Evolutionary conservation across 1,139 yeast species (phyloP).

Genomic region (Sugiyamaella grinbergsii): DNA sequence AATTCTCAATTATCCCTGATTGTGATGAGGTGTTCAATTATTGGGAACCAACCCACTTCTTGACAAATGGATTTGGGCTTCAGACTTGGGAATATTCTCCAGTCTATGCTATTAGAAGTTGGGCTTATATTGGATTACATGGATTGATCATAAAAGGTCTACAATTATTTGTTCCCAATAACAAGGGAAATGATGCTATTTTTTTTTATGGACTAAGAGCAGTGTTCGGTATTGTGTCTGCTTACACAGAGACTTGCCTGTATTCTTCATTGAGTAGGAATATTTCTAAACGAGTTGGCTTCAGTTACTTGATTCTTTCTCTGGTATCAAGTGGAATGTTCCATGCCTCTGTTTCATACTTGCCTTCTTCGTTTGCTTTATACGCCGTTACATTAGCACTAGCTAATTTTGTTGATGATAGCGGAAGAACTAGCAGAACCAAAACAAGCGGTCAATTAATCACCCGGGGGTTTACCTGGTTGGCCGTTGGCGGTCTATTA

Average conservation of each 20-base stretch:
- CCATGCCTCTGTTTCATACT: conserved; percentile 80
- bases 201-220: conserved; percentile 56
- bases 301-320: conserved; percentile 59
- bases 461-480: conserved; percentile 53
- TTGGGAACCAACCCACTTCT: conserved; percentile 84
- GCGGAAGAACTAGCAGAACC: neutral
- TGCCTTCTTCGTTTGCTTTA: conserved; percentile 90
- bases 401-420: conserved; percentile 40
- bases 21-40: conserved; percentile 89
- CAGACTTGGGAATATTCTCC: conserved; percentile 98
- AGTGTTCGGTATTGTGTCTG: conserved; percentile 55
- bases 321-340: conserved; percentile 66
- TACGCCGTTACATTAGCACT: conserved; percentile 61
- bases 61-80: conserved; percentile 81
- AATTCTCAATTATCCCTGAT: conserved; percentile 71
- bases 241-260: conserved; percentile 56
- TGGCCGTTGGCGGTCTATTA: conserved; percentile 66
- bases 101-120: conserved; percentile 81
- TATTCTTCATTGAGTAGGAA: conserved; percentile 48
- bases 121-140: conserved; percentile 57
- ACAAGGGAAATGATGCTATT: conserved; percentile 12
- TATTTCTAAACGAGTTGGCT: conserved; percentile 48
- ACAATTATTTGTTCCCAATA: conserved; percentile 7
- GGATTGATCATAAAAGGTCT: conserved; percentile 36
- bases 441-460: conserved; percentile 24